Base-by-base conservation (phyloP, 2,329 filamentous ascomycete species). In the Lojkania enalia region DNA sequence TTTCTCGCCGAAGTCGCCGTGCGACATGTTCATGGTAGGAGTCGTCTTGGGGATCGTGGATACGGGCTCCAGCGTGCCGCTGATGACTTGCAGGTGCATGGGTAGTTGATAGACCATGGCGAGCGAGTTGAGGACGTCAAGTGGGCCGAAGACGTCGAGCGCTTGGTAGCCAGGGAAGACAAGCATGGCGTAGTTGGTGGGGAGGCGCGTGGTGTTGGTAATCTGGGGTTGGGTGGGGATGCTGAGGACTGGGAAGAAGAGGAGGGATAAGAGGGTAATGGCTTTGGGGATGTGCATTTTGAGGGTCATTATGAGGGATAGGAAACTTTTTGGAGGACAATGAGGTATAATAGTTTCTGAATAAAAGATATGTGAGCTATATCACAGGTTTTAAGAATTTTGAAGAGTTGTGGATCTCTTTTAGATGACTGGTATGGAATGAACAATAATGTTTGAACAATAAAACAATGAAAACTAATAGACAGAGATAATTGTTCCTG, bases 41-140 rank as follows among this genome's bases (percentile, higher is more conserved):
- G 25, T 33, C 4, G 11, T 4, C 14, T 50, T 54, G 3, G 43
- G 35, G 13, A 46, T 38, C 13, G 54, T 60, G 11, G 54, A 45
- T 1, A 64, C 55, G 11, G 60, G 51, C 29, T 56, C 49, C 46
- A 67, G 54, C 1, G 51, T 48, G 7, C 55, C 55, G 1, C 54
- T 48, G 0, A 71, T 63, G 1, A 67, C 60, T 13, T 61, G 52
- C 46, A 72, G 39, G 6, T 52, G 60, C 23, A 38, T 51, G 39
- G 57, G 44, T 51, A 60, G 69, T 39, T 30, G 58, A 41, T 58
- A 61, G 15, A 51, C 39, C 44, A 60, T 56, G 25, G 62, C 54
- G 20, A 71, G 54, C 0, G 55, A 54, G 47, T 65, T 64, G 15
- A 79, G 60, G 42, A 73, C 67, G 46, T 78, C 74, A 5, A 79